Evolutionary conservation across 495 filamentous ascomycete species (phyloP), one percentile per base, ranked within the genome.

Genomic region (Podospora tetraspora): DNA sequence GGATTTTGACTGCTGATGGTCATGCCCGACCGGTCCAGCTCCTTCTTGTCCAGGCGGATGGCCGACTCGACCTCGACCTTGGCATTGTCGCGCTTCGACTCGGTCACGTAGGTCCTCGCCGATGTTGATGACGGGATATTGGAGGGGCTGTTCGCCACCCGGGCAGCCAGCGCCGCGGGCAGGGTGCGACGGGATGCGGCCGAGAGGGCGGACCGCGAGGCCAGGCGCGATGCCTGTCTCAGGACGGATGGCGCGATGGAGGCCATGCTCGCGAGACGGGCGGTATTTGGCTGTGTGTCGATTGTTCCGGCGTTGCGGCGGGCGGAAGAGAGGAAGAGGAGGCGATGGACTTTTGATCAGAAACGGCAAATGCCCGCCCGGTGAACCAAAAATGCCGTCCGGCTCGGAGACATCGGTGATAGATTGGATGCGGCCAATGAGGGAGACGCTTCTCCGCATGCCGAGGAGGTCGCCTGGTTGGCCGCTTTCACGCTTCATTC

Each of bases 11-110:
- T 88, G 63, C 84, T 84, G 69, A 88, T 78, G 24, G 79, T 80
- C 0, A 89, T 84, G 12, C 84, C 86, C 24, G 91, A 88, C 57
- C 93, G 90, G 80, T 93, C 83, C 72, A 96, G 92, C 5, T 88
- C 87, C 73, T 90, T 88, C 79, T 94, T 92, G 68, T 97, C 92
- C 64, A 91, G 84, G 72, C 88, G 88, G 80, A 96, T 92, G 34
- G 92, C 86, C 13, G 89, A 90, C 69, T 96, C 93, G 58, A 92
- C 82, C 70, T 87, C 90, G 74, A 96, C 91, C 74, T 93, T 91
- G 24, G 93, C 93, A 79, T 89, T 86, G 68, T 87, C 87, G 68
- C 88, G 83, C 80, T 90, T 92, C 71, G 91, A 88, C 78, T 92
- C 89, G n/a, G 92, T 89, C 70, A 96, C 93, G 83, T 96, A 97